Base-by-base conservation (phyloP, 1,284 basidiomycete species). In the Fomitopsis betulina region DNA sequence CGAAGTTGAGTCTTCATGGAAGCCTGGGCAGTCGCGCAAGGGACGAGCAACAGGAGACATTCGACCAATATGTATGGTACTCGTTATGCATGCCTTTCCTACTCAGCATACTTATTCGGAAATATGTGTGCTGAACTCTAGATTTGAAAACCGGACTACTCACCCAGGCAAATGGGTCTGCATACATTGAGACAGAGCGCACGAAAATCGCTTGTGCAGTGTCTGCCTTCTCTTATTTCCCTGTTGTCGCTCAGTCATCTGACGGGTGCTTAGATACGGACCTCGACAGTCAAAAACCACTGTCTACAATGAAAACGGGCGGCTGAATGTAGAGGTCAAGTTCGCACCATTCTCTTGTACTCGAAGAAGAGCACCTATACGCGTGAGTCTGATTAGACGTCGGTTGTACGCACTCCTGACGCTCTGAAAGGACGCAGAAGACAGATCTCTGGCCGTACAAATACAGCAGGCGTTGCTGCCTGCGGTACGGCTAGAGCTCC, bases 141-240 rank as follows among this genome's bases (percentile, higher is more conserved):
- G 96, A 94, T 73, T 76, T 98, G 50, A 87, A 94, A 70, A 87
- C 93, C 19, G 94, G 94, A 4, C 76, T 98, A 8, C 93, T 97
- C 53, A 91, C 79, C 58, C 94, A 96, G 73, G 95, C 96, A 1
- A 95, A 94, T 67, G 96, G 96, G 0, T 96, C 94, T 43, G 93
- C 93, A 10, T 99, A 98, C 70, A 89, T 98, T 63, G 96, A 99
- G 74, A 91, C 86, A 13, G 91, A 85, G 60, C 81, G 81, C 65
- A 91, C 93, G 0, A 99, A 98, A 76, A 86, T 98, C 63, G 94
- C 94, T 2, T 97, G 94, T 70, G 94, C 96, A 45, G 92, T 98
- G 91, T 96, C 66, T 66, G 87, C 74, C 38, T 47, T 38, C 35
- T 47, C 38, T 58, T 21, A 21, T 15, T 33, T 7, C 25, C 37